Evolutionary conservation across 176 grass and related monocot genomes (phyloP).

Genomic region (Thinopyrum elongatum): DNA sequence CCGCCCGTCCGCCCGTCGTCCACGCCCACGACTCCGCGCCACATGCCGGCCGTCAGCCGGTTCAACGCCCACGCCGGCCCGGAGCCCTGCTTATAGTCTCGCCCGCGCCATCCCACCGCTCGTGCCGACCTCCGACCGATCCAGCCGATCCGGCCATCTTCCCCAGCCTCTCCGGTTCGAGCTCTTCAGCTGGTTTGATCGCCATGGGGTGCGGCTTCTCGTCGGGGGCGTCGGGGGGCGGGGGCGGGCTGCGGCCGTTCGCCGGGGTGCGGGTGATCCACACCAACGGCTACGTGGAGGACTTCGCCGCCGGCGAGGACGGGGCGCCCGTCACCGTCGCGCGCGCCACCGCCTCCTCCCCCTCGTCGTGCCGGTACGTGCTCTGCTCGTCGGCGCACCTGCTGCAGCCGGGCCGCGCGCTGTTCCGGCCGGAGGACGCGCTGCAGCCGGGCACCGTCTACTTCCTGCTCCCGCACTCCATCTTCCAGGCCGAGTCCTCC

Average conservation of each 20-base stretch:
- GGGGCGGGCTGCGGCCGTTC: constrained; percentile 26
- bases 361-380: constrained; percentile 37
- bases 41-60: background rate
- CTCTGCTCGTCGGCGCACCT: constrained; percentile 75
- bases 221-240: background rate
- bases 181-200: background rate
- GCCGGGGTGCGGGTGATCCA: constrained; percentile 81
- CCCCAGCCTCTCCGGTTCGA: background rate
- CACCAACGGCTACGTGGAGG: constrained; percentile 94
- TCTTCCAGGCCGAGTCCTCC: constrained; percentile 80
- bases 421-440: constrained; percentile 57
- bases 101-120: background rate
- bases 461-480: constrained; percentile 76
- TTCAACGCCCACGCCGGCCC: constrained; percentile 5
- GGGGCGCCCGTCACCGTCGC: constrained; percentile 52
- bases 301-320: constrained; percentile 50
- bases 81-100: background rate
- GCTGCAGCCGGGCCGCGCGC: constrained; percentile 49
- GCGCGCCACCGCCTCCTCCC: constrained; percentile 24
- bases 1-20: background rate
- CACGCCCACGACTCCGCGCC: background rate
- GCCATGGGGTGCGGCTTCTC: constrained; percentile 63
- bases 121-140: background rate
- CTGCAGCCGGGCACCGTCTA: constrained; percentile 82
- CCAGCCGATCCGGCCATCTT: background rate